Evolutionary conservation across 148 eudicot genomes (phyloP).

Genomic region (Rhododendron molle): DNA sequence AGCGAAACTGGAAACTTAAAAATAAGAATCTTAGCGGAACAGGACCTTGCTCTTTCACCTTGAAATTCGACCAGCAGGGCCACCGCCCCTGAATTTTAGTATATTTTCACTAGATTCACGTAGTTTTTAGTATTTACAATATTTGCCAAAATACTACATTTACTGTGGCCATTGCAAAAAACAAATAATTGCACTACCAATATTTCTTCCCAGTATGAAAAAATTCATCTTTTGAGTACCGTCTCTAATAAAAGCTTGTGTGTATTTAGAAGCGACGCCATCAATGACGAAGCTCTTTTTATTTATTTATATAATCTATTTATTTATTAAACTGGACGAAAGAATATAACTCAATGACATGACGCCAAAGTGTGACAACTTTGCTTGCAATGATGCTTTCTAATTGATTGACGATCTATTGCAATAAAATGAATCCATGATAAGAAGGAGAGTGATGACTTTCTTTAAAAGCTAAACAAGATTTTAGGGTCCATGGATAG

Average conservation of each 20-base stretch:
- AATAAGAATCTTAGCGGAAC: too few species aligned
- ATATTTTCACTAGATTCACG: background rate
- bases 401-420: background rate
- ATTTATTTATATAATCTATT: background rate
- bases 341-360: background rate
- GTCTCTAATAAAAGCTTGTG: too few species aligned
- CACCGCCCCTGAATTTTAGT: background rate
- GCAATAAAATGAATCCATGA: background rate
- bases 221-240: background rate
- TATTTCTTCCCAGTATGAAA: background rate
- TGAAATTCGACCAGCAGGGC: background rate
- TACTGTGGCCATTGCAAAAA: too few species aligned
- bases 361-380: background rate
- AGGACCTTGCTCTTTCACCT: background rate
- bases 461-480: background rate
- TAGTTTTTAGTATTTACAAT: background rate
- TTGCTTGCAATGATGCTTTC: background rate
- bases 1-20: rapidly evolving
- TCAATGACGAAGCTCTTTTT: background rate
- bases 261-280: background rate
- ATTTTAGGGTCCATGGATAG: background rate
- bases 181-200: background rate
- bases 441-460: background rate
- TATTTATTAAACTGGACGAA: background rate
- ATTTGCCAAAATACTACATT: too few species aligned